Evolutionary conservation across 257 asterid genomes (phyloP).

Genomic region (Osmanthus fragrans): DNA sequence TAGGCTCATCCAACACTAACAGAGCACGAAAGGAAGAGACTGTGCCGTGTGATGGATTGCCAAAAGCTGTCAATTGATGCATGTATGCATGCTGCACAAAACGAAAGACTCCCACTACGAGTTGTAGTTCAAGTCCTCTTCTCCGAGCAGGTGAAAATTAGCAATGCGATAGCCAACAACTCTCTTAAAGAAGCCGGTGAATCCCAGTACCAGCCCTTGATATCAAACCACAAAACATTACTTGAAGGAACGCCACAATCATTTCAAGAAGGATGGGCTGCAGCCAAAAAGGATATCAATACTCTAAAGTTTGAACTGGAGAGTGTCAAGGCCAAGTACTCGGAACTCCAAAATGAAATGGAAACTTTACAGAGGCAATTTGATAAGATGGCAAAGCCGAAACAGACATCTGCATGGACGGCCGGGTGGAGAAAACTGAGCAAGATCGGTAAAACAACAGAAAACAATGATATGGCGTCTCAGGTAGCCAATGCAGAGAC

Average conservation of each 20-base stretch:
- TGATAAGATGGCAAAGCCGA: slow-evolving; percentile 63
- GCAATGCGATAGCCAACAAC: slow-evolving; percentile 72
- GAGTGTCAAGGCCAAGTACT: slow-evolving; percentile 66
- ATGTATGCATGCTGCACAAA: slow-evolving; percentile 97
- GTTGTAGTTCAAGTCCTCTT: slow-evolving; percentile 89
- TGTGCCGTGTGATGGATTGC: slow-evolving; percentile 95
- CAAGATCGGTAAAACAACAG: slow-evolving; percentile 59
- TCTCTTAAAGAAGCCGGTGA: slow-evolving; percentile 63
- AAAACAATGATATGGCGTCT: slow-evolving; percentile 39
- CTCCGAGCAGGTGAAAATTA: slow-evolving; percentile 90
- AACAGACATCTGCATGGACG: slow-evolving; percentile 69
- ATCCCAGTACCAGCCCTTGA: slow-evolving; percentile 67
- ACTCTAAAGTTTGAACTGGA: slow-evolving; percentile 89
- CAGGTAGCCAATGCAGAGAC: slow-evolving; percentile 39
- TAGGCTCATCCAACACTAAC: slow-evolving; percentile 89
- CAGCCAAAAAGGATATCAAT: slow-evolving; percentile 91
- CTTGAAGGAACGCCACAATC: slow-evolving; percentile 94
- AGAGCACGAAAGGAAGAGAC: slow-evolving; percentile 87
- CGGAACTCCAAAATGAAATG: slow-evolving; percentile 74
- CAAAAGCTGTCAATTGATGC: slow-evolving; percentile 95
- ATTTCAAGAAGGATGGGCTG: slow-evolving; percentile 94
- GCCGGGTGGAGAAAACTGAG: slow-evolving; percentile 84
- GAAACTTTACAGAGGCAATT: slow-evolving; percentile 75
- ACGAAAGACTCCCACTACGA: slow-evolving; percentile 86
- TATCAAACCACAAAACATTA: slow-evolving; percentile 61